phyloP scores from a whole-genome alignment of 345 rosid genomes.

The Eutrema heterophyllum region DNA sequence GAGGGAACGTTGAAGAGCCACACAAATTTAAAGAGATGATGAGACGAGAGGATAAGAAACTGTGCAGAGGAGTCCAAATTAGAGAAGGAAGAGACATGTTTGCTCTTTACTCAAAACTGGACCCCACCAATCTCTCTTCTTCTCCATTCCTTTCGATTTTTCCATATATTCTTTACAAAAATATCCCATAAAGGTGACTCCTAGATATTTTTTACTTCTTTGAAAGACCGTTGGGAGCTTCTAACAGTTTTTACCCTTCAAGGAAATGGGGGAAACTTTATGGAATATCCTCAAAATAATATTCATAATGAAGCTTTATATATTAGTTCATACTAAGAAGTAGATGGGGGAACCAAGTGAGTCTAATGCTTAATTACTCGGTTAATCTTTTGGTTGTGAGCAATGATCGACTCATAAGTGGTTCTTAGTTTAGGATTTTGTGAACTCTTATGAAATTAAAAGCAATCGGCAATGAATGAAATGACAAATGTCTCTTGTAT shows the following conservation, averaged over 20 bases:
- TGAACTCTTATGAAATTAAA: background rate
- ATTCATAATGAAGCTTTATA: background rate
- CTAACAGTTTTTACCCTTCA: background rate
- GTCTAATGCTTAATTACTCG: background rate
- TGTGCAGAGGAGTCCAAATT: conserved; percentile 26
- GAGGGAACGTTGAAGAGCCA: conserved; percentile 25
- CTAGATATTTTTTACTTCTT: background rate
- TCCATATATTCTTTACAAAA: conserved; percentile 8
- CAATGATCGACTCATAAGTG: background rate
- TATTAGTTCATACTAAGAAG: background rate
- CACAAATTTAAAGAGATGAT: conserved; percentile 11
- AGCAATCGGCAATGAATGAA: background rate
- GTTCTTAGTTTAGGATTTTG: background rate
- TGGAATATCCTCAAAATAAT: background rate
- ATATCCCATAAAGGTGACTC: background rate
- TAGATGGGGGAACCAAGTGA: background rate
- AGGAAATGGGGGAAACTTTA: too few species aligned
- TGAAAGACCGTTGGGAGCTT: background rate
- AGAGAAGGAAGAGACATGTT: conserved; percentile 23
- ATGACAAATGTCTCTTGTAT: background rate
- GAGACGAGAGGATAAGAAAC: conserved; percentile 25
- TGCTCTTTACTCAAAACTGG: conserved; percentile 30
- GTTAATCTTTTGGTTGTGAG: background rate
- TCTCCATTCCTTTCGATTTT: conserved; percentile 1
- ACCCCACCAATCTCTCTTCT: conserved; percentile 18